These are phyloP conservation scores for Ochetophila trinervis DNA, from an alignment of 306 rosid species.

Conservation along the genomic window DNA sequence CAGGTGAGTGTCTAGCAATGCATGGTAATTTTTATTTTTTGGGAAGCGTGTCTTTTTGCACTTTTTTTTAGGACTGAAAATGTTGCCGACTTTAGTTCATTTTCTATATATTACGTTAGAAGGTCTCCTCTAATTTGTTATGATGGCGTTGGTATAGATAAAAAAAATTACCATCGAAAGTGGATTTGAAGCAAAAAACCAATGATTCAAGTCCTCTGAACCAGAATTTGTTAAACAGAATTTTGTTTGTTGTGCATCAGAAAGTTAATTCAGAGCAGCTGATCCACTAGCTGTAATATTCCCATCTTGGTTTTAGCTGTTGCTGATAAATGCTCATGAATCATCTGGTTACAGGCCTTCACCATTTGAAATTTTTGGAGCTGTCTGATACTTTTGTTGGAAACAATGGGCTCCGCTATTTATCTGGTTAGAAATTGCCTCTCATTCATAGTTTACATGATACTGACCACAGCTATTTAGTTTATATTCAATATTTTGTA, in stretches of 20 bases:
- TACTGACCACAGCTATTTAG: neutral
- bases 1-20: conserved; percentile 48
- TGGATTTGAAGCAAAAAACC: too few relatives aligned
- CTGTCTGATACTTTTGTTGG: conserved; percentile 90
- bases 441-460: neutral
- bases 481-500: neutral
- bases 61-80: neutral
- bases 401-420: conserved; percentile 73
- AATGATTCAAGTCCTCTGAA: too few relatives aligned
- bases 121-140: too few relatives aligned
- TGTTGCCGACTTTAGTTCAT: neutral
- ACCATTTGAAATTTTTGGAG: conserved; percentile 74
- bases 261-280: too few relatives aligned
- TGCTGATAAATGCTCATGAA: conserved; percentile 20
- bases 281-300: neutral
- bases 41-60: neutral
- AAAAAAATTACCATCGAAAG: too few relatives aligned
- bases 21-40: conserved; percentile 2
- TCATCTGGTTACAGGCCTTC: conserved; percentile 54
- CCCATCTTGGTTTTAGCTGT: neutral
- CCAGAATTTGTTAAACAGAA: too few relatives aligned
- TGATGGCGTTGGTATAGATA: too few relatives aligned
- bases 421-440: conserved; percentile 61
- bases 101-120: neutral
- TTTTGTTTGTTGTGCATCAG: too few relatives aligned